Evolutionary conservation across 176 grass and related monocot genomes (phyloP).

Genomic region (Musa troglodytarum): DNA sequence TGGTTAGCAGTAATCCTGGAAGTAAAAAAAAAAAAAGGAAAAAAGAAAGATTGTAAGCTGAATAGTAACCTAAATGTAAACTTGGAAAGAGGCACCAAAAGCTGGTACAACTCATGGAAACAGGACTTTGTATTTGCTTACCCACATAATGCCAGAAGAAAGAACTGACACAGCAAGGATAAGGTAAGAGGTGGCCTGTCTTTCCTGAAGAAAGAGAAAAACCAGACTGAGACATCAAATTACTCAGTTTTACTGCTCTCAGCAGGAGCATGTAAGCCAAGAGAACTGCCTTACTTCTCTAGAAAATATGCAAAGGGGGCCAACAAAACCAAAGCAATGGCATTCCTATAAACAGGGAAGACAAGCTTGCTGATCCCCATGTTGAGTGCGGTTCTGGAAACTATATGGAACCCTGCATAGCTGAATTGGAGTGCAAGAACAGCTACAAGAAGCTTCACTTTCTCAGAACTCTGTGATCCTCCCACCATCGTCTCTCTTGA

Average conservation of each 20-base stretch:
- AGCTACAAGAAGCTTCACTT: conserved; percentile 64
- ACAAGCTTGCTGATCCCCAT: conserved; percentile 93
- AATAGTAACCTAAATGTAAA: background rate
- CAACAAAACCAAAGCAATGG: conserved; percentile 73
- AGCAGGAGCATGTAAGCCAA: background rate
- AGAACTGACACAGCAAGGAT: conserved; percentile 69
- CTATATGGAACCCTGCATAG: conserved; percentile 82
- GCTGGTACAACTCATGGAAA: no score
- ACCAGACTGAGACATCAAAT: background rate
- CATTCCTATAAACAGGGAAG: conserved; percentile 79
- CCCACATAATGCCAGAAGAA: conserved; percentile 76
- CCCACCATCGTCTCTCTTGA: background rate
- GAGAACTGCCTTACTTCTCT: conserved; percentile 47
- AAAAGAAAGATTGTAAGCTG: background rate
- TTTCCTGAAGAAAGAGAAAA: conserved; percentile 40
- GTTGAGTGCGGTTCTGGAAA: conserved; percentile 68
- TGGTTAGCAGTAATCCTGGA: conserved; percentile 93
- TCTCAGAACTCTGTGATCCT: conserved; percentile 36
- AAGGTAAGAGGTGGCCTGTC: conserved; percentile 78
- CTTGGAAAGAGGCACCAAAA: no score
- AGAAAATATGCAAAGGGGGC: conserved; percentile 93
- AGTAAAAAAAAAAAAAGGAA: background rate
- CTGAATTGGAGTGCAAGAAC: conserved; percentile 76
- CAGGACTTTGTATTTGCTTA: conserved; percentile 20
- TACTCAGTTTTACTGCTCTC: background rate